Base-by-base conservation (phyloP, 2,329 filamentous ascomycete species). In the Huntiella moniliformis region DNA sequence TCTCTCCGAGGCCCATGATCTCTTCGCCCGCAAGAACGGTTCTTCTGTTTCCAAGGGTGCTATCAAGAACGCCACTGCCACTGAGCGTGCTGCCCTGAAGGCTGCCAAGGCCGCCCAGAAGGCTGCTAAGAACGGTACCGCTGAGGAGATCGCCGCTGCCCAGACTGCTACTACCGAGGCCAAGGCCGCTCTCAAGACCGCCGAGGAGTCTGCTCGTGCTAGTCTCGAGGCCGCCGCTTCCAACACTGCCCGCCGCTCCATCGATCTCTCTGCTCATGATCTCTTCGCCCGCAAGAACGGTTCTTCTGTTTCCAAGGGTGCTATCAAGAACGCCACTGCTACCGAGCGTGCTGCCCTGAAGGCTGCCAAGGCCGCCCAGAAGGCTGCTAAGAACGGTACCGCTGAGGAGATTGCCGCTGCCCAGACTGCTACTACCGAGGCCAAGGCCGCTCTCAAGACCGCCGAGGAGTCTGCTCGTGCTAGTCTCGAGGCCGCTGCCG, bases 1-100 rank as follows among this genome's bases (percentile, higher is more conserved):
- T 6, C 38, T 42, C 37, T 13, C 11, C 31, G 5, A 7, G 11
- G 10, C 42, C 11, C 32, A n/a, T 32, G 1, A 18, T 44, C 33
- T 45, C 11, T 28, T 38, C 17, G 17, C 17, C 34, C 11, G 22
- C 16, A 37, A 17, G 2, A 42, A 37, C n/a, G 37, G 32, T 31
- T 37, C 38, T 0, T 32, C 32, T 10, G 45, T 34, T 36, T 15
- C n/a, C 38, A 8, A 33, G n/a, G 18, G 13, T 16, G 17, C 43
- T 16, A 40, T 40, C 41, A 47, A 42, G 39, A 48, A 44, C 22
- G 33, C 34, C 16, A 42, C 46, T 36, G 17, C 32, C 12, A 47
- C 18, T 22, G 18, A 22, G 18, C 18, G 18, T 5, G 18, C 18
- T 22, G 18, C 18, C 18, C 18, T 22, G 18, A 22, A 41, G 7